These are phyloP conservation scores for Fusarium solani-melongenae DNA, from an alignment of 2,329 filamentous ascomycete species.

Conservation along the genomic window DNA sequence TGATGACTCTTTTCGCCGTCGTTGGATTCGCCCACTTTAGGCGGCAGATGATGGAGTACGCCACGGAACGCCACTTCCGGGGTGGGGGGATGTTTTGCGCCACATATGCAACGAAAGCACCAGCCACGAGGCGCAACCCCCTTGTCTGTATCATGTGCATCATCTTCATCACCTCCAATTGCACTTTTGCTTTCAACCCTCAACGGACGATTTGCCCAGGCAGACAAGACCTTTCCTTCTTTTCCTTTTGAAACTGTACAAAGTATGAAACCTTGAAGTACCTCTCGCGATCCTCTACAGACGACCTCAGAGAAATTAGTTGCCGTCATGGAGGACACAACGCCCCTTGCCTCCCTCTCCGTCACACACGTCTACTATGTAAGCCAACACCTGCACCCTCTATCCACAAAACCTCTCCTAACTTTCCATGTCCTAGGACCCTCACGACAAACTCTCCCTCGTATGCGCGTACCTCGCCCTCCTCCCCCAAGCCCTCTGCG, in stretches of 20 bases:
- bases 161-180: background rate
- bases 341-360: conserved; percentile 87
- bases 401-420: background rate
- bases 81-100: background rate
- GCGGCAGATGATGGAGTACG: conserved; percentile 20
- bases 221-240: background rate
- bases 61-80: conserved; percentile 2
- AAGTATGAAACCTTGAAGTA: conserved; percentile 17
- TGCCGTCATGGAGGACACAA: conserved; percentile 41
- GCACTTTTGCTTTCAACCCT: background rate
- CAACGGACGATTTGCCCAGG: background rate
- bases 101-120: background rate
- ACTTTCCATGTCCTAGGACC: conserved; percentile 70
- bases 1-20: conserved; percentile 36
- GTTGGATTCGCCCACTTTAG: conserved; percentile 22
- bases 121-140: conserved; percentile 11
- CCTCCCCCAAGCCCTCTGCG: conserved; percentile 88
- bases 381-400: conserved; percentile 47
- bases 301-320: background rate
- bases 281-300: background rate
- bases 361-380: conserved; percentile 98
- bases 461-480: conserved; percentile 94
- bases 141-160: conserved; percentile 16
- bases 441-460: conserved; percentile 84
- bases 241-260: background rate